Conservation (phyloP, 2,329 filamentous ascomycete genomes). For the Scedosporium minutisporum region DNA sequence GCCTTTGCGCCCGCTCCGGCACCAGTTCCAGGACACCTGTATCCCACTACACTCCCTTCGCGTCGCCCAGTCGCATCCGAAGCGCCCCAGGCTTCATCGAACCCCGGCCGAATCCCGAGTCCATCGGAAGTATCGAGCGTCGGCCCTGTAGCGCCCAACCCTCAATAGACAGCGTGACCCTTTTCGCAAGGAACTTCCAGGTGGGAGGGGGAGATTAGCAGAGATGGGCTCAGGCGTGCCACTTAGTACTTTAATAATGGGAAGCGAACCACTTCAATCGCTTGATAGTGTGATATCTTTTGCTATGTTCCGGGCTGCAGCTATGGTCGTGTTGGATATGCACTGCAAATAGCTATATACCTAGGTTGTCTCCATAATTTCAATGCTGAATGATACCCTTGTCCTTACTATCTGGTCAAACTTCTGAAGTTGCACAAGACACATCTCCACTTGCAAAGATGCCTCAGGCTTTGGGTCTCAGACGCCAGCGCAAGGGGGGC, state of each 20-base stretch:
- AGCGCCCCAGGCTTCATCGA: no score
- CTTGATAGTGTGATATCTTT: no score
- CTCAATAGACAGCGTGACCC: not conserved
- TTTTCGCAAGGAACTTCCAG: not conserved
- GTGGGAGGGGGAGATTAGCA: not conserved
- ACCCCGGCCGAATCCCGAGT: no score
- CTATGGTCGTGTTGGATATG: no score
- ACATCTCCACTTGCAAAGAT: no score
- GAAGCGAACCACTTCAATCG: no score
- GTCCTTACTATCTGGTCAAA: not conserved
- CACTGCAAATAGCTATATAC: not conserved
- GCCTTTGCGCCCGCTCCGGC: not conserved
- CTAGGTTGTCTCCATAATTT: not conserved
- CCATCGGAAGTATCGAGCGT: not conserved
- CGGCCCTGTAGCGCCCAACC: not conserved
- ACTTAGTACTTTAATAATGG: no score
- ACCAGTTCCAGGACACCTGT: not conserved
- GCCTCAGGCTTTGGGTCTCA: not conserved
- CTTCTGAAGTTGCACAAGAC: not conserved
- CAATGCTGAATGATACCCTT: not conserved
- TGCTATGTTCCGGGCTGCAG: no score
- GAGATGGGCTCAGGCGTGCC: no score
- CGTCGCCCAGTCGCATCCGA: not conserved
- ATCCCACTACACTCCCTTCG: not conserved
- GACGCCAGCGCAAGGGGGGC: conserved; percentile 34